Evolutionary conservation across 2,329 filamentous ascomycete genomes (phyloP), one percentile per base, ranked within the genome.

Genomic region (Lasiodiplodia theobromae): DNA sequence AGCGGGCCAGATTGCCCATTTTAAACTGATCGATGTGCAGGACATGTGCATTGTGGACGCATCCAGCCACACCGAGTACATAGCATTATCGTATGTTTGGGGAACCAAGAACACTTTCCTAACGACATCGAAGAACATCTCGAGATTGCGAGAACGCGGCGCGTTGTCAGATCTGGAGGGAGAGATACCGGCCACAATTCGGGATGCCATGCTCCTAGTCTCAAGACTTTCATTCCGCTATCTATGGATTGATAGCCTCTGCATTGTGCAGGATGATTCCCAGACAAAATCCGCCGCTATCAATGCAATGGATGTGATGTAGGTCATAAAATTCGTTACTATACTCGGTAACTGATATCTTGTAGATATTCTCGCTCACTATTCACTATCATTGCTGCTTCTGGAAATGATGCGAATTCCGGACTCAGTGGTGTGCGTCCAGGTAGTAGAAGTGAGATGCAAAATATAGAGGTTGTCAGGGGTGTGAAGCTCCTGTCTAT

Each of bases 41-140:
- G 28, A 28, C 28, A 28, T 28, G 28, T 28, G 28, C 28, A 28
- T 28, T 28, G 28, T 28, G 28, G 28, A 28, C 28, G 28, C 28
- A 28, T 28, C 28, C 4, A 28, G 28, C 28, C 28, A 47, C 44
- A 21, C 44, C 4, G 44, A 47, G 44, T 47, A 47, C 4, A 16
- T 47, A n/a, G n/a, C 44, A 47, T 47, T 47, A n/a, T 47, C 44
- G 44, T 47, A 47, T 47, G 44, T 47, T 47, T 47, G 44, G 44
- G 44, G 44, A 47, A 47, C 44, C 14, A 47, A 16, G 4, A 47
- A 47, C 44, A 47, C 12, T 47, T 47, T 47, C 44, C 44, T 47
- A 10, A 47, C 44, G 44, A n/a, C 44, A 47, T 18, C 44, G n/a
- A 47, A 18, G 44, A 47, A 47, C 14, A 47, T 47, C 14, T 16